Conservation (phyloP, 352 stramenopile genomes). For the Phytophthora sojae region DNA sequence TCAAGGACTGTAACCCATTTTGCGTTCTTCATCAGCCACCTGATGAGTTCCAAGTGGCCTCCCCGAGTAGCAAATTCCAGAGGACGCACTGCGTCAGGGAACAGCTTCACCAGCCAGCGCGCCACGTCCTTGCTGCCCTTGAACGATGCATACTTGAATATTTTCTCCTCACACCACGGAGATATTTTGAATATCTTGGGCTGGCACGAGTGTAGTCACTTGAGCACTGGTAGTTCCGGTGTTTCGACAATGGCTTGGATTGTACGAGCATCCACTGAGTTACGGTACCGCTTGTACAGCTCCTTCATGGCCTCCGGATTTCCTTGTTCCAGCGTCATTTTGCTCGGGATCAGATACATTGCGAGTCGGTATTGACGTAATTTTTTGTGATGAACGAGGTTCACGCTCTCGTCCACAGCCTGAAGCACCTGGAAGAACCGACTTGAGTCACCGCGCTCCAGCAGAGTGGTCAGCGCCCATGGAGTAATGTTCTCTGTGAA, state of each 20-base stretch:
- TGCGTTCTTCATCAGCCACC: conserved; percentile 28
- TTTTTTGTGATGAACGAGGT: not conserved
- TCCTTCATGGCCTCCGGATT: conserved; percentile 1
- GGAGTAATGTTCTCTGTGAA: not conserved
- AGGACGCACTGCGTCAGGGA: not conserved
- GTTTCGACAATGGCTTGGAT: not conserved
- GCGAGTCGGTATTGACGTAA: conserved; percentile 1
- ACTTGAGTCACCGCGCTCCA: not conserved
- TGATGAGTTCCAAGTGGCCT: not conserved
- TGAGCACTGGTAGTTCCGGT: not conserved
- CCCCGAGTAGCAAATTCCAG: not conserved
- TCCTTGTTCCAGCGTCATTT: not conserved
- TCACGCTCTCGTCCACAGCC: conserved; percentile 1
- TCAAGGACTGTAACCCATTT: conserved; percentile 5
- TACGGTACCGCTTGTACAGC: not conserved
- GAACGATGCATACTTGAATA: not conserved
- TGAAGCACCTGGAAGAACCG: not conserved
- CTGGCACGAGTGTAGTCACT: not conserved
- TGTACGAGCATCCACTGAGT: not conserved
- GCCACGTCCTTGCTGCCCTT: not conserved
- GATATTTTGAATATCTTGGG: not conserved
- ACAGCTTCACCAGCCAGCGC: not conserved
- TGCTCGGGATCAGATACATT: not conserved
- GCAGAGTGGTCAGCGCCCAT: not conserved
- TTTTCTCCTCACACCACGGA: not conserved